Evolutionary conservation across 2,329 filamentous ascomycete genomes (phyloP), one percentile per base, ranked within the genome.

Genomic region (Monilinia vaccinii-corymbosi): DNA sequence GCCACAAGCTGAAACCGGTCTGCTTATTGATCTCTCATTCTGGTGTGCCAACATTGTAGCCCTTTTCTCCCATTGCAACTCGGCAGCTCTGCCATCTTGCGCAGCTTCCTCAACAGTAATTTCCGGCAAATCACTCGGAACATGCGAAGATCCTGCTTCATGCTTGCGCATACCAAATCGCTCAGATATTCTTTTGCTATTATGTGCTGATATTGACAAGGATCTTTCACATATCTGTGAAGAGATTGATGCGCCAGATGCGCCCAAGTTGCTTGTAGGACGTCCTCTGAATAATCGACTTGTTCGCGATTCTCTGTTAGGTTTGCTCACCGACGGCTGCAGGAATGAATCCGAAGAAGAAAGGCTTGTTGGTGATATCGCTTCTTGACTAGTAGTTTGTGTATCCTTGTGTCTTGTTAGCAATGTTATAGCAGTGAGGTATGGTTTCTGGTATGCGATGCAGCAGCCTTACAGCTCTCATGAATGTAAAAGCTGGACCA

Each of bases 1-100:
- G 31, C 36, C 52, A 58, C 31, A 28, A 65, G 64, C 69, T 64
- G 72, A 77, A 63, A 77, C 71, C 53, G 77, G 75, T 61, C 79
- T 78, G 62, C 73, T 72, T 55, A 67, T 66, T 31, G 65, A 65
- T 56, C 62, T 62, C 61, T 81, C 79, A 67, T 81, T 84, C 66
- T 81, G 79, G 66, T 82, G 82, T 36, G 90, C 93, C 65, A 97
- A 78, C 62, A 95, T 83, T n/a, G 92, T 97, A 32, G 94, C 94
- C 62, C 93, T 81, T 76, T 89, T 87, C 79, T 97, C 94, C 94
- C 94, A 99, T 75, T 88, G 82, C 61, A 84, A 83, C 77, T 95
- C 88, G 62, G 72, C 70, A 49, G 75, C 75, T 61, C 66, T 71
- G 56, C 78, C 76, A 60, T 75, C 71, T 65, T 76, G 73, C 68